phyloP scores from a whole-genome alignment of 139 green algal species.

The Chlamydomonas sphaeroides region DNA sequence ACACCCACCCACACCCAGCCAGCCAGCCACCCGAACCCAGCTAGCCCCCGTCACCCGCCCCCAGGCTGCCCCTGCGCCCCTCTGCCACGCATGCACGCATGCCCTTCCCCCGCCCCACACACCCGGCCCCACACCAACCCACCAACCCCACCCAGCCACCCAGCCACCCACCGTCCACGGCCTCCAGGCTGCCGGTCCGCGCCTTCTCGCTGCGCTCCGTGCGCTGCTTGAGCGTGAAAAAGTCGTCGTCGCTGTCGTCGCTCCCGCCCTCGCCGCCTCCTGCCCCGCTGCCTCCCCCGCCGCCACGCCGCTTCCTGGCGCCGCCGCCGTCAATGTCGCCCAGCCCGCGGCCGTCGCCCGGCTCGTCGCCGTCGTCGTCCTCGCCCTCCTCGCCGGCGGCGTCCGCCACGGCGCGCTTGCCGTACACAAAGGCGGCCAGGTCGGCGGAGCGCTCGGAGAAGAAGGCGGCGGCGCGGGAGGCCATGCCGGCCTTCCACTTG shows the following conservation, averaged over 20 bases:
- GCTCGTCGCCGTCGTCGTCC: slow-evolving; percentile 11
- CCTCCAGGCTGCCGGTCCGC: slow-evolving; percentile 43
- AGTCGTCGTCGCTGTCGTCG: slow-evolving; percentile 51
- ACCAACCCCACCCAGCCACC: too few species aligned
- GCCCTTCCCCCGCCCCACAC: too few species aligned
- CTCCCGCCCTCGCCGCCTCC: slow-evolving; percentile 31
- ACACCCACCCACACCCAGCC: too few species aligned
- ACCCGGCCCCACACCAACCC: too few species aligned
- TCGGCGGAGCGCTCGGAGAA: slow-evolving; percentile 53
- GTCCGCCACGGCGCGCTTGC: slow-evolving; percentile 34
- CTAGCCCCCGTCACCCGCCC: too few species aligned
- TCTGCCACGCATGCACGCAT: too few species aligned
- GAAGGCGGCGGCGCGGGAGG: slow-evolving; percentile 33
- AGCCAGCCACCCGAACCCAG: too few species aligned
- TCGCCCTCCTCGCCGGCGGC: slow-evolving; percentile 15
- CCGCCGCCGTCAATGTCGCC: slow-evolving; percentile 21
- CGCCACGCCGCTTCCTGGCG: too few species aligned
- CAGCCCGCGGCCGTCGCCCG: background rate
- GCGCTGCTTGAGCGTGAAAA: slow-evolving; percentile 34
- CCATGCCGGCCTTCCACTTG: slow-evolving; percentile 53
- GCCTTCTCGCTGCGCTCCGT: slow-evolving; percentile 31
- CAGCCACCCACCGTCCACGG: slow-evolving; percentile 68
- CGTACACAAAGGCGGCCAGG: slow-evolving; percentile 62
- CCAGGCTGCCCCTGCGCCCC: too few species aligned
- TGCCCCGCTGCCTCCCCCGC: too few species aligned